Evolutionary conservation across 139 green algal species (phyloP).

Genomic region (Micractinium sp.): DNA sequence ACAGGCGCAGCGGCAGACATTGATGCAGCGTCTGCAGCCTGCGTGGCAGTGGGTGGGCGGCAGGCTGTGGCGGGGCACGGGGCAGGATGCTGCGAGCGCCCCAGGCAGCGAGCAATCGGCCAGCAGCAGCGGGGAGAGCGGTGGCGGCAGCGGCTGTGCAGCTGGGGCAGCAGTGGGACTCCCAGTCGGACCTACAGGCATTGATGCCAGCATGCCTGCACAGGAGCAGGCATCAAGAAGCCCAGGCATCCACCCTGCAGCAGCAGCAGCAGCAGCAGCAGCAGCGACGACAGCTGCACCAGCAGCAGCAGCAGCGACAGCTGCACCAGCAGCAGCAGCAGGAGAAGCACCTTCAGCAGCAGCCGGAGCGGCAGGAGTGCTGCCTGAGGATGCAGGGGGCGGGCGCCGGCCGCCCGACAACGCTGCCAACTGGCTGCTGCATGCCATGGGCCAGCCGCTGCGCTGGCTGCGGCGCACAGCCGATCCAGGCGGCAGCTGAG

Average conservation of each 20-base stretch:
- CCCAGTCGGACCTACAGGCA: too few relatives aligned
- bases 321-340: background rate
- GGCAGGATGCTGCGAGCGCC: background rate
- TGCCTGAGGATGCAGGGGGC: background rate
- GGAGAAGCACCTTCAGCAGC: background rate
- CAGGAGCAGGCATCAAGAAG: background rate
- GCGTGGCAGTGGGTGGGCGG: background rate
- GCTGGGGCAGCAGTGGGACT: background rate
- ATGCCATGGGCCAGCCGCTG: background rate
- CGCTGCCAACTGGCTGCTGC: conserved; percentile 3
- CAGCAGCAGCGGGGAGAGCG: background rate
- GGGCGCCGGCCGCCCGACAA: background rate
- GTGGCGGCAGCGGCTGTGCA: background rate
- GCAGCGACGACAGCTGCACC: background rate
- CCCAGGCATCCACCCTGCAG: background rate
- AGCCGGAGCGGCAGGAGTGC: background rate
- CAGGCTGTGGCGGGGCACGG: background rate
- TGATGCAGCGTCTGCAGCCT: background rate
- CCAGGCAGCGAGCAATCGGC: background rate
- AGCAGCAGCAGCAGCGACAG: background rate
- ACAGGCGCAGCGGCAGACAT: background rate
- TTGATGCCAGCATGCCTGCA: too few relatives aligned
- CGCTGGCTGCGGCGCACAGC: conserved; percentile 7
- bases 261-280: background rate
- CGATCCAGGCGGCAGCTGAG: too few relatives aligned